Base-by-base conservation (phyloP, 208 protist genomes). In the Trypanosoma theileri region DNA sequence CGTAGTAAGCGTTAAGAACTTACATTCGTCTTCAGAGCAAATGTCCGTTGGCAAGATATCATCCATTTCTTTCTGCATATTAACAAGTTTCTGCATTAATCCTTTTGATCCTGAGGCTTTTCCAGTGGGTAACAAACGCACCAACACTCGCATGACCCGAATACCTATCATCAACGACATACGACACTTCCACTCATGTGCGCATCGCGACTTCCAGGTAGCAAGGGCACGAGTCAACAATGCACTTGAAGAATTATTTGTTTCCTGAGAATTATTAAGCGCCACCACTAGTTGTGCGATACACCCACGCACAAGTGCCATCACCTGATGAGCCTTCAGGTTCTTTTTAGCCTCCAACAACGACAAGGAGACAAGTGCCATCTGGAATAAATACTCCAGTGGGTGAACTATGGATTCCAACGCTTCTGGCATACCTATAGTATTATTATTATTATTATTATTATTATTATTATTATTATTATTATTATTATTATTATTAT, bases 91-190 rank as follows among this genome's bases (percentile, higher is more conserved):
- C 42, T 56, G 41, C 19, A 64, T 19, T 19, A 66, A 31, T 35
- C 35, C 22, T n/a, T 42, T 48, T 21, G 59, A 26, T 16, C n/a
- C 50, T 14, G 52, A 50, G 24, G 19, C 51, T 48, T 68, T 68
- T 14, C 44, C 59, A 24, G 59, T 13, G 21, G 54, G 19, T 11
- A 67, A 19, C n/a, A 57, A 13, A 17, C 54, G 19, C 12, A 67
- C 3, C 41, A 67, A 21, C 14, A 24, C 51, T 14, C 26, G 46
- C 22, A 51, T 63, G 11, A 12, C 52, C 24, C 86, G 82, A 51
- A 86, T 35, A n/a, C 65, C 52, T 0, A 92, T 77, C 69, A 84
- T 79, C 42, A 68, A 75, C 26, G 69, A 28, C 56, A 84, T 60
- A 24, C 60, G 75, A 41, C 78, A 79, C 9, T 78, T 50, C 61